These are phyloP conservation scores for Vitis amurensis DNA, from an alignment of 164 flowering plant genomes.

Conservation along the genomic window DNA sequence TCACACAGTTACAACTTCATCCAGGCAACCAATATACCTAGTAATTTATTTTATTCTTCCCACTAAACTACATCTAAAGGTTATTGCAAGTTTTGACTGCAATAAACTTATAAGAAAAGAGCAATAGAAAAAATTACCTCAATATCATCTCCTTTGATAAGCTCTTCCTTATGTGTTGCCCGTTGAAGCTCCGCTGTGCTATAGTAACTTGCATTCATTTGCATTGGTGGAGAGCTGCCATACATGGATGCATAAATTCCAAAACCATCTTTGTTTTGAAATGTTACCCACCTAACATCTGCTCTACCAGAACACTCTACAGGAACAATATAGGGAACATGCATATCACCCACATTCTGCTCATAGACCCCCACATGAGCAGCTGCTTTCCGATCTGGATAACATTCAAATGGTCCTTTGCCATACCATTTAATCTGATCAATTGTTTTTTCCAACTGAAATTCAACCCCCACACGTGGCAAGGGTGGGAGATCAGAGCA, in stretches of 20 bases:
- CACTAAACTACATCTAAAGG: too few species aligned
- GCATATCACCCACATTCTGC: constrained; percentile 65
- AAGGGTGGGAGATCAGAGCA: constrained; percentile 79
- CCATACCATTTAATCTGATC: constrained; percentile 79
- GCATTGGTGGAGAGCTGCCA: constrained; percentile 84
- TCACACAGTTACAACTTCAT: too few species aligned
- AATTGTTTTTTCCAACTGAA: constrained; percentile 70
- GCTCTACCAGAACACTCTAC: constrained; percentile 85
- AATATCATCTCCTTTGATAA: constrained; percentile 65
- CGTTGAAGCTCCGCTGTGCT: constrained; percentile 73
- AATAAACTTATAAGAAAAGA: background rate
- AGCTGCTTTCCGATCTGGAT: constrained; percentile 90
- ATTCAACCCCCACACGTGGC: constrained; percentile 89
- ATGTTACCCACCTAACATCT: constrained; percentile 91
- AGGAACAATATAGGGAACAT: constrained; percentile 92
- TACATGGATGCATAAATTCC: constrained; percentile 77
- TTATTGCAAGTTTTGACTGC: background rate
- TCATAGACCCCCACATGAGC: constrained; percentile 83
- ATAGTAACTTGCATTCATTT: constrained; percentile 92
- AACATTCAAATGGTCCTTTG: constrained; percentile 96
- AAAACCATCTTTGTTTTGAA: constrained; percentile 60
- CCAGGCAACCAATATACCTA: too few species aligned
- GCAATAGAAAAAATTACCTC: constrained; percentile 53
- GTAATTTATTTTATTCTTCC: too few species aligned
- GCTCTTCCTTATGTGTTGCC: constrained; percentile 79